These are phyloP conservation scores for Anisodus acutangulus DNA, from an alignment of 257 asterid genomes.

Conservation along the genomic window DNA sequence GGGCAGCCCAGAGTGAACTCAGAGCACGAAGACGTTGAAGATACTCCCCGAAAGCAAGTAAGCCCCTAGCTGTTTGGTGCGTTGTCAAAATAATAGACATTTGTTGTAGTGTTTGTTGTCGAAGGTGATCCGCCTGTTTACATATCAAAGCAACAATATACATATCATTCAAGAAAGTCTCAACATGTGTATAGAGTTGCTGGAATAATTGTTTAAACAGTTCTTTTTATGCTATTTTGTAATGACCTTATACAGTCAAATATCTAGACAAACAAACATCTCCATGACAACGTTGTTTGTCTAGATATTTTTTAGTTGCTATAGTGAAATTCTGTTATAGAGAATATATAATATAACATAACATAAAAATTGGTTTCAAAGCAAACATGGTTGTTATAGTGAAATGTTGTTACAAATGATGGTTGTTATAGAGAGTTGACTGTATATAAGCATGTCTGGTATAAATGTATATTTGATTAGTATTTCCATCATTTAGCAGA, in stretches of 20 bases:
- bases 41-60: slow-evolving; percentile 86
- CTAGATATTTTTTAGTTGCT: too few species aligned
- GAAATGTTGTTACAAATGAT: too few species aligned
- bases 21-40: slow-evolving; percentile 81
- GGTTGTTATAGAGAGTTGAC: too few species aligned
- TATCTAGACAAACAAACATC: too few species aligned
- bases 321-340: too few species aligned
- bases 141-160: slow-evolving; percentile 23
- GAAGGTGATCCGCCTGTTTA: slow-evolving; percentile 84
- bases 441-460: too few species aligned
- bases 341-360: too few species aligned
- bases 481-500: neutral
- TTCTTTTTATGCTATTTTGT: neutral
- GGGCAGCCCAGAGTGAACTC: slow-evolving; percentile 81
- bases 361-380: too few species aligned
- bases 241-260: neutral
- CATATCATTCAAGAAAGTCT: neutral
- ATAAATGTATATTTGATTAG: too few species aligned
- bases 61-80: slow-evolving; percentile 79
- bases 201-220: neutral
- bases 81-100: slow-evolving; percentile 75
- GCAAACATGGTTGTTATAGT: too few species aligned
- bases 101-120: slow-evolving; percentile 85
- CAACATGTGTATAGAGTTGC: neutral
- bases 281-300: too few species aligned